Evolutionary conservation across 129 eudicot species (phyloP).

Genomic region (Arctium minus): DNA sequence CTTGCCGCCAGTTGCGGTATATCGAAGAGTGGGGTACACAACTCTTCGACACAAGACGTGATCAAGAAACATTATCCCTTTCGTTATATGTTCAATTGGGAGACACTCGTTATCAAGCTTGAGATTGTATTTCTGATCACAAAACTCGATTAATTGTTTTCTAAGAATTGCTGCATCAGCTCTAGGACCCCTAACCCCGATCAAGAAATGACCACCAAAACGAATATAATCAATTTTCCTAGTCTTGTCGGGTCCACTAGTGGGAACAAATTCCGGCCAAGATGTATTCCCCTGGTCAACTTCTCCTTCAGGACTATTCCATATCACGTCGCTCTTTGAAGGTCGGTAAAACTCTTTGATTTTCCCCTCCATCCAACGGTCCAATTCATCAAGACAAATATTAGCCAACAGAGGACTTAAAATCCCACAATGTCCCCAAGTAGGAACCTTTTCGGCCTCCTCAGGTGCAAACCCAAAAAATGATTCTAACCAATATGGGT

Average conservation of each 20-base stretch:
- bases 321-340: slow-evolving; percentile 70
- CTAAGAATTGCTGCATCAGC: slow-evolving; percentile 78
- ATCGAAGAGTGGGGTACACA: slow-evolving; percentile 89
- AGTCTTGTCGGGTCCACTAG: slow-evolving; percentile 88
- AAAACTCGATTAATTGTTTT: slow-evolving; percentile 74
- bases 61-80: slow-evolving; percentile 89
- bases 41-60: slow-evolving; percentile 86
- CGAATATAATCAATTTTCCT: slow-evolving; percentile 82
- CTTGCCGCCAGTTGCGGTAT: slow-evolving; percentile 91
- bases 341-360: slow-evolving; percentile 69
- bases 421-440: slow-evolving; percentile 93
- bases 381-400: slow-evolving; percentile 79
- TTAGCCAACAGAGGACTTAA: slow-evolving; percentile 77
- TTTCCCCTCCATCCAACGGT: slow-evolving; percentile 76
- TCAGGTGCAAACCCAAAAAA: slow-evolving; percentile 96
- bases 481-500: slow-evolving; percentile 93
- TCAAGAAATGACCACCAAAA: slow-evolving; percentile 81
- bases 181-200: slow-evolving; percentile 94
- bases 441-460: slow-evolving; percentile 87
- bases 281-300: slow-evolving; percentile 81
- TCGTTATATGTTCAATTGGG: slow-evolving; percentile 85
- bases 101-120: slow-evolving; percentile 79
- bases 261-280: slow-evolving; percentile 99
- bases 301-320: slow-evolving; percentile 74
- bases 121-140: slow-evolving; percentile 57